Conservation (phyloP, 2,329 filamentous ascomycete genomes). For the Sporothrix brasiliensis region DNA sequence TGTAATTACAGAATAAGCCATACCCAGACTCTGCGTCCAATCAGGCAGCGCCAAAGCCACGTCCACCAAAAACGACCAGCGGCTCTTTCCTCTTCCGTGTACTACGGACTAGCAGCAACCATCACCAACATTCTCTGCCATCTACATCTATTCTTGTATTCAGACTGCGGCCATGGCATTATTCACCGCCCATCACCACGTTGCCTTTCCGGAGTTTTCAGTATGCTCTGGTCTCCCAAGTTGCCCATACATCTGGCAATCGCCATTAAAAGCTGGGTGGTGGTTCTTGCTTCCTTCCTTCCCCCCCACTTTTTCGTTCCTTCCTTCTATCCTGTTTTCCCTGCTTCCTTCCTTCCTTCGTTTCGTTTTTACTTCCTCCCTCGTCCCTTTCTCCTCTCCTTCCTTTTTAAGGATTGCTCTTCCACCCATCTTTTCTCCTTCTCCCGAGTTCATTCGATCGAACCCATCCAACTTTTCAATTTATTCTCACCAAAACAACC, state of each 20-base stretch:
- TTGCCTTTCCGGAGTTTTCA: too few relatives aligned
- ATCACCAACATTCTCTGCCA: background rate
- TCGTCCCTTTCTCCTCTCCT: background rate
- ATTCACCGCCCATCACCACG: background rate
- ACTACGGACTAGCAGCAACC: background rate
- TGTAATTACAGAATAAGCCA: conserved; percentile 10
- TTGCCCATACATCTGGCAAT: background rate
- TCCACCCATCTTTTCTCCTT: background rate
- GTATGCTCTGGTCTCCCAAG: background rate
- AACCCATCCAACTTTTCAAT: too few relatives aligned
- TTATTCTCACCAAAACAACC: background rate
- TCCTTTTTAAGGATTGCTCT: background rate
- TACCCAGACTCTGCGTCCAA: background rate
- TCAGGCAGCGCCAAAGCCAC: conserved; percentile 9
- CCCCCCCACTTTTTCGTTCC: too few relatives aligned
- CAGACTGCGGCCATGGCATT: background rate
- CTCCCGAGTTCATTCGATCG: background rate
- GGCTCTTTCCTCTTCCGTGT: background rate
- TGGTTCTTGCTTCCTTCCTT: background rate
- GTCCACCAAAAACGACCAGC: background rate
- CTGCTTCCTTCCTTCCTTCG: background rate
- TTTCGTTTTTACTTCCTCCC: background rate
- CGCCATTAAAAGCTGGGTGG: background rate
- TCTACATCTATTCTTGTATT: background rate
- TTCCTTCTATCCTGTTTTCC: too few relatives aligned